Evolutionary conservation across 495 filamentous ascomycete species (phyloP).

Genomic region (Penicillium paxilli): DNA sequence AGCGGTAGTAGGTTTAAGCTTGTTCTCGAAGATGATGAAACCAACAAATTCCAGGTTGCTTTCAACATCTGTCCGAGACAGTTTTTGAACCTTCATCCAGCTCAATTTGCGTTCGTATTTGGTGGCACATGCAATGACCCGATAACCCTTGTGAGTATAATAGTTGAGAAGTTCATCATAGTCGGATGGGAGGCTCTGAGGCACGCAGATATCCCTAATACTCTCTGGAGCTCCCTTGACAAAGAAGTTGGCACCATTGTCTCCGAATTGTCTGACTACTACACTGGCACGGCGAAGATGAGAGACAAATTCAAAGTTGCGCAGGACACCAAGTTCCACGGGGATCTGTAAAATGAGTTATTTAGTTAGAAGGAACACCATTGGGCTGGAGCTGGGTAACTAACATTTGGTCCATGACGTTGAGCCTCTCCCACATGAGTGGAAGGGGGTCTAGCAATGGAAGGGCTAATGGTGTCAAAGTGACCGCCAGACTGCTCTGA

Average conservation of each 20-base stretch:
- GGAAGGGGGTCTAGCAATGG: slow-evolving; percentile 74
- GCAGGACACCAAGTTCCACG: slow-evolving; percentile 83
- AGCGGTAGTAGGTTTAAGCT: slow-evolving; percentile 82
- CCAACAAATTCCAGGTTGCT: slow-evolving; percentile 80
- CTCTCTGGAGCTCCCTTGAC: slow-evolving; percentile 98
- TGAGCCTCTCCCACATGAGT: slow-evolving; percentile 5
- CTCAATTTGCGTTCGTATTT: slow-evolving; percentile 83
- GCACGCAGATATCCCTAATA: slow-evolving; percentile 86
- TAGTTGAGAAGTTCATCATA: slow-evolving; percentile 84
- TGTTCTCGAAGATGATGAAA: slow-evolving; percentile 99
- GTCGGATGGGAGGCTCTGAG: slow-evolving; percentile 80
- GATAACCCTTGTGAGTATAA: slow-evolving; percentile 93
- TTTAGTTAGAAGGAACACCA: not conserved
- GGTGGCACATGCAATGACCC: slow-evolving; percentile 95
- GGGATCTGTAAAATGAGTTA: slow-evolving; percentile 24
- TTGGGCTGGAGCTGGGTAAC: not conserved
- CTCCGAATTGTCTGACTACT: slow-evolving; percentile 81
- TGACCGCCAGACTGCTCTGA: slow-evolving; percentile 56
- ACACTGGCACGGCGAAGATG: slow-evolving; percentile 93
- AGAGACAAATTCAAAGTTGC: slow-evolving; percentile 94
- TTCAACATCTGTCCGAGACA: slow-evolving; percentile 84
- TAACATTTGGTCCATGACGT: slow-evolving; percentile 28
- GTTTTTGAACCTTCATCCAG: slow-evolving; percentile 93
- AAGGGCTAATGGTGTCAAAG: slow-evolving; percentile 68
- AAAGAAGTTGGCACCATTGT: slow-evolving; percentile 76